A percentile compares a stretch with the other conserved stretches of the same genome.
phyloP scores from a whole-genome alignment of 2,329 filamentous ascomycete genomes.

The Aspergillus sp. region DNA sequence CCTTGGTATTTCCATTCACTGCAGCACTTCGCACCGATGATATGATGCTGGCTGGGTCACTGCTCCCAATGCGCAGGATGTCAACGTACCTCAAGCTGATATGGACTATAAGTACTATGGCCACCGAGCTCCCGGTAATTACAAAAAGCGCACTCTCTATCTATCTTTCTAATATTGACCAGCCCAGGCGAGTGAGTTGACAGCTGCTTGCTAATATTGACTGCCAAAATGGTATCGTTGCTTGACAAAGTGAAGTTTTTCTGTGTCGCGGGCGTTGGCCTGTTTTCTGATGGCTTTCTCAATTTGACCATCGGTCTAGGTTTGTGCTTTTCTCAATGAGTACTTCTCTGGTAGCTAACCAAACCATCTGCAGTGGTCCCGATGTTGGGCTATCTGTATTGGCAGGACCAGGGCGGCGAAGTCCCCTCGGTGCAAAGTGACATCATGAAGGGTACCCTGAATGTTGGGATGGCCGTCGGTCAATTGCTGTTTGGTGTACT shows the following conservation, averaged over 20 bases:
- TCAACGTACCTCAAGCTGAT: too few species aligned
- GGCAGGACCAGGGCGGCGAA: background rate
- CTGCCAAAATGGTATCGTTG: background rate
- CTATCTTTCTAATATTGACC: too few species aligned
- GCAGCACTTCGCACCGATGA: too few species aligned
- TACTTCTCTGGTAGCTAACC: background rate
- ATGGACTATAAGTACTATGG: too few species aligned
- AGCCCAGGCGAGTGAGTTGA: too few species aligned
- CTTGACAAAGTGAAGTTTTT: background rate
- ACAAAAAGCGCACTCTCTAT: too few species aligned
- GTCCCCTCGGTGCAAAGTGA: background rate
- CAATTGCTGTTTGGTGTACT: background rate
- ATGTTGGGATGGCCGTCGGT: background rate
- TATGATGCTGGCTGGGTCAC: too few species aligned
- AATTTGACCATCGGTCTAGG: background rate
- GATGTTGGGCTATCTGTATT: conserved; percentile 1
- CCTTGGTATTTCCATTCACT: too few species aligned
- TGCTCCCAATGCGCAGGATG: too few species aligned
- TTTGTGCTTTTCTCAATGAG: too few species aligned
- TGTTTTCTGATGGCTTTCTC: conserved; percentile 1
- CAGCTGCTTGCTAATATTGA: too few species aligned
- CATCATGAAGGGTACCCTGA: conserved; percentile 2
- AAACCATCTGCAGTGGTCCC: background rate
- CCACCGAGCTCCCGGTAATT: too few species aligned
- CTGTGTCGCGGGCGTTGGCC: background rate